These are phyloP conservation scores for Thalassiosira profunda DNA, from an alignment of 108 stramenopile genomes.

Conservation along the genomic window DNA sequence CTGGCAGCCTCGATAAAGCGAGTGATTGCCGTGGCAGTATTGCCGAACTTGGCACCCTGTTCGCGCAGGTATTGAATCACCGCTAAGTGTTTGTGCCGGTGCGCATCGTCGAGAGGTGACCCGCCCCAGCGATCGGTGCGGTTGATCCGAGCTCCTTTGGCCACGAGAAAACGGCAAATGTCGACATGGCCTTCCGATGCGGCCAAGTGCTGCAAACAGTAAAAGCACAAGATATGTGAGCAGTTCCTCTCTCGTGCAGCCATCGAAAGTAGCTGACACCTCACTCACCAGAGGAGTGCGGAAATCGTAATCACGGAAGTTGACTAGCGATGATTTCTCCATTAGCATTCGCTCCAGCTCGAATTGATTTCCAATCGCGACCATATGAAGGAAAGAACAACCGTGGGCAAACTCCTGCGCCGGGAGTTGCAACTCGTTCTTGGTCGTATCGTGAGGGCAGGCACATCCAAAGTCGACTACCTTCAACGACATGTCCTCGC, in stretches of 20 bases:
- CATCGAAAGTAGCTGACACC: too few species aligned
- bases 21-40: constrained; percentile 31
- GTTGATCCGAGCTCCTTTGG: constrained; percentile 11
- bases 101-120: constrained; percentile 64
- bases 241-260: too few species aligned
- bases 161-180: not conserved
- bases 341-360: constrained; percentile 5
- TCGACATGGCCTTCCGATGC: constrained; percentile 27
- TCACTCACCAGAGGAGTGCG: constrained; percentile 24
- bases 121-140: constrained; percentile 52
- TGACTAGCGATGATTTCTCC: not conserved
- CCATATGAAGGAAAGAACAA: constrained; percentile 3
- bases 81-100: constrained; percentile 44
- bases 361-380: constrained; percentile 8
- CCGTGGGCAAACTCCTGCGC: constrained; percentile 9
- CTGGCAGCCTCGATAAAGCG: constrained; percentile 51
- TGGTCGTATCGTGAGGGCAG: not conserved
- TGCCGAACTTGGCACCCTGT: constrained; percentile 44
- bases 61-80: constrained; percentile 42
- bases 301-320: constrained; percentile 42
- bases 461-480: constrained; percentile 40
- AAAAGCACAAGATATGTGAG: too few species aligned
- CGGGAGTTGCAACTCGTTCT: not conserved
- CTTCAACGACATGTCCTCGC: constrained; percentile 7
- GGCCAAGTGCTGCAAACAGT: constrained; percentile 22